phyloP scores from a whole-genome alignment of 2,329 filamentous ascomycete genomes.

The Dothistroma pini region DNA sequence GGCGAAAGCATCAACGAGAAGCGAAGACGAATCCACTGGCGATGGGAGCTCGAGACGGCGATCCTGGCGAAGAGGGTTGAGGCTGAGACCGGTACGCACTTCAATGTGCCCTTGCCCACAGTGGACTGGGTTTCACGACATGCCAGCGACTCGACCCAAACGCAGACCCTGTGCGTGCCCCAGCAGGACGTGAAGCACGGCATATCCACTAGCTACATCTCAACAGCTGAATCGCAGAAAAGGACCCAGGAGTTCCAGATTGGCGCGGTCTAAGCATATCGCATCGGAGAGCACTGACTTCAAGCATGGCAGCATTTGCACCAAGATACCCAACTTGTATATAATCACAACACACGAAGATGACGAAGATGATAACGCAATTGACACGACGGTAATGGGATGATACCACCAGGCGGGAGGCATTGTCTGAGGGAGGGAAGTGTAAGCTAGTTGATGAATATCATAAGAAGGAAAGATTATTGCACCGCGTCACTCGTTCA shows the following conservation, averaged over 20 bases:
- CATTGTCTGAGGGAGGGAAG: not conserved
- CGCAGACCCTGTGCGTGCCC: not conserved
- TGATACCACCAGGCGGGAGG: not conserved
- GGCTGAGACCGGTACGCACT: constrained; percentile 10
- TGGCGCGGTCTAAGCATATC: not conserved
- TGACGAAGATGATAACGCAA: not conserved
- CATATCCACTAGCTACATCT: constrained; percentile 5
- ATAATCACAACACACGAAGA: not conserved
- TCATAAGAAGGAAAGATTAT: not conserved
- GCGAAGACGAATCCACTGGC: constrained; percentile 31
- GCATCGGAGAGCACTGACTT: not conserved
- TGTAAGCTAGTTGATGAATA: not conserved
- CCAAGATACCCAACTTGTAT: constrained; percentile 3
- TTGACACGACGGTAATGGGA: not conserved
- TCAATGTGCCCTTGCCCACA: constrained; percentile 13
- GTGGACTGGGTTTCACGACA: constrained; percentile 14
- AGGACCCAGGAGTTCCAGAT: not conserved
- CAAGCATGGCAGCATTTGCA: not conserved
- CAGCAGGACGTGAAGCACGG: not conserved
- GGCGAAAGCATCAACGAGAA: constrained; percentile 33
- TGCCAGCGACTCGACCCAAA: not conserved
- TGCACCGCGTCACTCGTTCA: no score
- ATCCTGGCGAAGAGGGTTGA: constrained; percentile 36
- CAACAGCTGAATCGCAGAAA: not conserved
- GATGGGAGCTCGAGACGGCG: constrained; percentile 42